phyloP scores from a whole-genome alignment of 371 early-diverging fungal genomes.

The Rhizopus arrhizus region DNA sequence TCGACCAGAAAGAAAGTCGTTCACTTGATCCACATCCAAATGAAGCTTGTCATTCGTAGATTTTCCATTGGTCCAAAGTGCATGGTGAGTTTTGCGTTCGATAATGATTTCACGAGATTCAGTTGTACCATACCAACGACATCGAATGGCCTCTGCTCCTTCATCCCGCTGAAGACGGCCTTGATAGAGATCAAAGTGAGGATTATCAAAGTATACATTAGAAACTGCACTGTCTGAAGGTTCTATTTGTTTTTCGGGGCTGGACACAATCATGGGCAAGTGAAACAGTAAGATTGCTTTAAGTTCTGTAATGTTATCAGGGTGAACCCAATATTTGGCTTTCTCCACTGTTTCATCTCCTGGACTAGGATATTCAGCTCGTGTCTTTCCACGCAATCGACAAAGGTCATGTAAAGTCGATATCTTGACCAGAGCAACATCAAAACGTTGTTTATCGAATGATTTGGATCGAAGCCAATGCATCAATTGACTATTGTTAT shows the following conservation, averaged over 20 bases:
- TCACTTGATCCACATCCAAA: conserved; percentile 88
- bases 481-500: background rate
- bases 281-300: conserved; percentile 91
- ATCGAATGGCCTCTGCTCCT: conserved; percentile 88
- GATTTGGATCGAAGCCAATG: conserved; percentile 56
- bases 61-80: conserved; percentile 95
- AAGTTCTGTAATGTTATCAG: conserved; percentile 96
- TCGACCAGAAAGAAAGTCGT: conserved; percentile 78
- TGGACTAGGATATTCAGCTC: conserved; percentile 58
- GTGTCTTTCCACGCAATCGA: conserved; percentile 69
- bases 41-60: conserved; percentile 96
- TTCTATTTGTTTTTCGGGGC: conserved; percentile 68
- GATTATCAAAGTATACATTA: conserved; percentile 96
- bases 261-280: conserved; percentile 94
- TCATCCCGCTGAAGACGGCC: conserved; percentile 91
- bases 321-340: conserved; percentile 98
- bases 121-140: conserved; percentile 87
- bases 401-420: conserved; percentile 88
- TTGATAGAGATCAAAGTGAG: conserved; percentile 86
- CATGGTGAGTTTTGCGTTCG: conserved; percentile 98
- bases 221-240: conserved; percentile 86
- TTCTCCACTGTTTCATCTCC: conserved; percentile 82
- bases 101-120: conserved; percentile 76
- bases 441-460: conserved; percentile 63
- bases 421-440: conserved; percentile 83